Conservation (phyloP, 1,284 basidiomycete genomes). For the Ceratobasidium sp. region DNA sequence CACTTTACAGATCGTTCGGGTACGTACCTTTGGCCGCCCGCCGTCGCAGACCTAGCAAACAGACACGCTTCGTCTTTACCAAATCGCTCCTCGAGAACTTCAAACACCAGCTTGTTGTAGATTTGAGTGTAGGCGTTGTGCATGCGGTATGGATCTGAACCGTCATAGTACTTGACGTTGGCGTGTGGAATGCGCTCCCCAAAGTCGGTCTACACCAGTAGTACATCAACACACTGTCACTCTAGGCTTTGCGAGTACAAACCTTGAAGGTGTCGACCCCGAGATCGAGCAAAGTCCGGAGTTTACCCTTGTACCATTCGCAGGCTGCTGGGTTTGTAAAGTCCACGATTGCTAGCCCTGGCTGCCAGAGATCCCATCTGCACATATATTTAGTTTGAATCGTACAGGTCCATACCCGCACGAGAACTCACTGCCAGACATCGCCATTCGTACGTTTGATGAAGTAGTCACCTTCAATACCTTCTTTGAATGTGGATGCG, state of each 20-base stretch:
- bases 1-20: not conserved
- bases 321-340: slow-evolving; percentile 77
- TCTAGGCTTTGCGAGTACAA: slow-evolving; percentile 26
- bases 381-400: not conserved
- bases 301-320: slow-evolving; percentile 75
- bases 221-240: not conserved
- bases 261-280: slow-evolving; percentile 82
- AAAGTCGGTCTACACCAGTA: slow-evolving; percentile 72
- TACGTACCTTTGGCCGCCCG: slow-evolving; percentile 74
- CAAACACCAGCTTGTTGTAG: slow-evolving; percentile 80
- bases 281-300: slow-evolving; percentile 73
- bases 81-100: slow-evolving; percentile 69
- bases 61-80: slow-evolving; percentile 77
- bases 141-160: slow-evolving; percentile 76
- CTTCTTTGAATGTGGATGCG: slow-evolving; percentile 78
- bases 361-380: slow-evolving; percentile 81
- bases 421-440: slow-evolving; percentile 74
- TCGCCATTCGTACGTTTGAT: slow-evolving; percentile 78
- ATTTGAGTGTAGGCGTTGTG: slow-evolving; percentile 74
- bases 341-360: slow-evolving; percentile 77
- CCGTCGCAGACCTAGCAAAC: slow-evolving; percentile 75
- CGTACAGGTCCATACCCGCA: not conserved
- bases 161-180: slow-evolving; percentile 73
- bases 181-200: slow-evolving; percentile 75
- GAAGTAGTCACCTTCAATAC: slow-evolving; percentile 74